Percentiles rank a stretch among this genome's conserved stretches.
These are phyloP conservation scores for Aspergillus tubingensis DNA, from an alignment of 2,329 filamentous ascomycete species.

Conservation along the genomic window DNA sequence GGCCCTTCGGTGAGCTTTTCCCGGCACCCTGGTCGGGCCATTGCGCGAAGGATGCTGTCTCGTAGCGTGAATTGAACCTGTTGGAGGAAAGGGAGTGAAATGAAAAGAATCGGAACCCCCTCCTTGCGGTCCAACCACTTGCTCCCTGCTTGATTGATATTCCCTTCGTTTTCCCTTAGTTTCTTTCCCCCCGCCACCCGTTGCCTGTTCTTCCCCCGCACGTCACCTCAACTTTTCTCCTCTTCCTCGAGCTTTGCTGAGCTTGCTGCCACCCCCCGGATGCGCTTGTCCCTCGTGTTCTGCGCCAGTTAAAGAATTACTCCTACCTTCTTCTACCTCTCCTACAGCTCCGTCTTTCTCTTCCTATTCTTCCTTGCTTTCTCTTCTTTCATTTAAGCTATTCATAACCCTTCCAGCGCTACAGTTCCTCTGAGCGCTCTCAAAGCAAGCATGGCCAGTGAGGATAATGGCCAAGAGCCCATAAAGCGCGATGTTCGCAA, in stretches of 20 bases:
- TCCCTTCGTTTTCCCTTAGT: neutral
- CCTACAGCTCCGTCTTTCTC: neutral
- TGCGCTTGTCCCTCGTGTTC: neutral
- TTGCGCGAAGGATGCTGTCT: neutral
- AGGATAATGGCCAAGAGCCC: slow-evolving; percentile 62
- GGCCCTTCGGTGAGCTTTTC: slow-evolving; percentile 1
- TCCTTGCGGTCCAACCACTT: slow-evolving; percentile 4
- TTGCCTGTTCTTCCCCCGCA: slow-evolving; percentile 1
- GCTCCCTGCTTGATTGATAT: neutral
- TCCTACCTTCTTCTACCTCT: neutral
- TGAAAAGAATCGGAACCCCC: neutral
- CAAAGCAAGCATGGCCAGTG: slow-evolving; percentile 15
- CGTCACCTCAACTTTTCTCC: neutral
- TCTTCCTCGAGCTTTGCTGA: neutral
- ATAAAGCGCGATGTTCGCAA: slow-evolving; percentile 77
- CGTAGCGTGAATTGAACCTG: neutral
- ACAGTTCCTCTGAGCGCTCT: neutral
- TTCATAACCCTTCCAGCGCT: neutral
- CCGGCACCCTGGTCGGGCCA: neutral
- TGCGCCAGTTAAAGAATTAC: neutral
- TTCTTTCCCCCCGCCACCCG: slow-evolving; percentile 2
- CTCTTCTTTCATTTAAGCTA: neutral
- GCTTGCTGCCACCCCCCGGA: neutral
- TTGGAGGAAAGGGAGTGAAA: neutral
- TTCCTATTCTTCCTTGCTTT: neutral